Evolutionary conservation across 768 basidiomycete genomes (phyloP).

Genomic region (Phallus indusiatus): DNA sequence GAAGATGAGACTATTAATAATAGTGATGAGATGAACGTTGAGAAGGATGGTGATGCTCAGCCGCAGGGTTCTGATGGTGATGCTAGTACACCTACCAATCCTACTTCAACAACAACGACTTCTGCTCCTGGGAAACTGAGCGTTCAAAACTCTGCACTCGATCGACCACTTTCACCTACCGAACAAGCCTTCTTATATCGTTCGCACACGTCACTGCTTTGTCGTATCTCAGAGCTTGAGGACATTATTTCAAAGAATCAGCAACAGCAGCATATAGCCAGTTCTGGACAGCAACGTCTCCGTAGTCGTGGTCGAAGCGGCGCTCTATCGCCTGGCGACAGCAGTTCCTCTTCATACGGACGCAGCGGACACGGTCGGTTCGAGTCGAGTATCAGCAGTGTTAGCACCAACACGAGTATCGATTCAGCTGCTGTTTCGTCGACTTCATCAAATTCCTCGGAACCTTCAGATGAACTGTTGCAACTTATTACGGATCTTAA

Average conservation of each 20-base stretch:
- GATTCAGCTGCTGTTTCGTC: slow-evolving; percentile 16
- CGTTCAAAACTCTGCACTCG: slow-evolving; percentile 10
- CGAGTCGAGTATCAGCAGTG: slow-evolving; percentile 31
- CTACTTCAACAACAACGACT: background rate
- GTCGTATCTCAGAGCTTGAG: slow-evolving; percentile 76
- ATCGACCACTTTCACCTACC: slow-evolving; percentile 52
- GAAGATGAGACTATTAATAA: slow-evolving; percentile 11
- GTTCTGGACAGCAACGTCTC: too few species aligned
- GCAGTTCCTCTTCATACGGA: background rate
- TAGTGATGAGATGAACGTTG: background rate
- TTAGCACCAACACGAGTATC: slow-evolving; percentile 40
- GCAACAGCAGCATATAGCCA: background rate
- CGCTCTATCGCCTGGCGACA: background rate
- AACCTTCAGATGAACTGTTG: slow-evolving; percentile 71
- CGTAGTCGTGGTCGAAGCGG: background rate
- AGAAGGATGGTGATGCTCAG: slow-evolving; percentile 11
- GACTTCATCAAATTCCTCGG: slow-evolving; percentile 17
- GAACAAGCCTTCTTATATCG: slow-evolving; percentile 84
- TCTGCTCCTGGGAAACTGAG: slow-evolving; percentile 14
- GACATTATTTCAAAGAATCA: slow-evolving; percentile 39
- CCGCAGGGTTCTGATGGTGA: slow-evolving; percentile 23
- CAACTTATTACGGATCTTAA: slow-evolving; percentile 69
- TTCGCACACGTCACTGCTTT: slow-evolving; percentile 73
- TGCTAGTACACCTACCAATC: slow-evolving; percentile 14
- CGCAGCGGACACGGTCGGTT: slow-evolving; percentile 16